Conservation (phyloP, 768 basidiomycete genomes). For the Coprinopsis sp. region DNA sequence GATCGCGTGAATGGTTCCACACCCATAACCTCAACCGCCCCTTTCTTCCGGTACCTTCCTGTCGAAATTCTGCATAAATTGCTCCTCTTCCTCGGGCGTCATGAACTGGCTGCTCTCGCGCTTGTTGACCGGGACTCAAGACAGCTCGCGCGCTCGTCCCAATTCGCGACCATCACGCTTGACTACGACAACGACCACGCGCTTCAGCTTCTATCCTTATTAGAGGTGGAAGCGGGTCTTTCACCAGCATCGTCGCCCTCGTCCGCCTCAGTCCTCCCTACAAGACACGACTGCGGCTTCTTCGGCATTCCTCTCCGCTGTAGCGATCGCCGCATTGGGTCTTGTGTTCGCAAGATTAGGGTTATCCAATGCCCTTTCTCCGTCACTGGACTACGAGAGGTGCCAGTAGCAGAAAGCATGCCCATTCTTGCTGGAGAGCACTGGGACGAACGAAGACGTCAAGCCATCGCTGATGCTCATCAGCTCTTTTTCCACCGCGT, state of each 20-base stretch:
- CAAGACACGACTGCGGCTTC: no score
- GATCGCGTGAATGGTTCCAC: constrained; percentile 1
- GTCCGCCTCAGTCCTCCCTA: neutral
- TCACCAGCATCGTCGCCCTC: neutral
- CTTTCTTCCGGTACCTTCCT: constrained; percentile 1
- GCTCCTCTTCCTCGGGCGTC: neutral
- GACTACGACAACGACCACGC: neutral
- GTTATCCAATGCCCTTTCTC: neutral
- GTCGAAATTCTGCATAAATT: constrained; percentile 3
- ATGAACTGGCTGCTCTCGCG: constrained; percentile 1
- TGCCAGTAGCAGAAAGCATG: no score
- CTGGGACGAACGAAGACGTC: neutral
- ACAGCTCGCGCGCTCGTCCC: constrained; percentile 4
- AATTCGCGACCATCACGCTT: constrained; percentile 1
- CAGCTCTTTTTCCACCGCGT: neutral
- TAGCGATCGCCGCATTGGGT: neutral
- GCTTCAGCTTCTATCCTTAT: neutral
- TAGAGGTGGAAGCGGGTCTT: neutral
- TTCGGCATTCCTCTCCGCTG: no score
- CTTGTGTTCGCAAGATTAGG: neutral
- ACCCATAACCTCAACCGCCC: constrained; percentile 1
- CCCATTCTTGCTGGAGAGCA: no score
- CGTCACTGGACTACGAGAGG: no score
- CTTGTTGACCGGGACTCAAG: constrained; percentile 7
- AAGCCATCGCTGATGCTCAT: neutral